Evolutionary conservation across 306 rosid species (phyloP), one percentile per base, ranked within the genome.

Genomic region (Senna siamea): DNA sequence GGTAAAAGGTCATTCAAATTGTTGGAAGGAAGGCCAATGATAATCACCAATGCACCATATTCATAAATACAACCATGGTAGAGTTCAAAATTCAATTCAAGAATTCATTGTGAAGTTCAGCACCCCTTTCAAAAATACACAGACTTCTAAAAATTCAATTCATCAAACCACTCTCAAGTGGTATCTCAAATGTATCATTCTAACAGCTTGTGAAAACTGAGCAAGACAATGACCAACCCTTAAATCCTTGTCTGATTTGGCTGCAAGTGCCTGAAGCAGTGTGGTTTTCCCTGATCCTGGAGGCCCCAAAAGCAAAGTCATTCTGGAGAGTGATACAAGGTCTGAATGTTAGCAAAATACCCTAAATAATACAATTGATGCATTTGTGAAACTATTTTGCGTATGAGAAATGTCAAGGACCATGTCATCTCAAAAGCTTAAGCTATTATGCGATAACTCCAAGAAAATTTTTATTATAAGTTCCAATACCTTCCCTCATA

Each of bases 221-320:
- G 20, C 1, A 77, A 46, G 48, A 66, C 11, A n/a, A 43, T 22
- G 56, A 52, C 67, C 41, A 70, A 83, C 90, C 87, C 88, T 83
- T 73, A 86, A 80, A 76, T 83, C 88, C 62, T 55, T 81, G 65
- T 81, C 82, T 28, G 69, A 65, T 60, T 86, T 86, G 37, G 73
- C 82, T 13, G 88, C 86, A 76, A 86, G 90, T 69, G 90, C 86
- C 58, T 78, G 46, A 66, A 86, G 74, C 38, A 86, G 13, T 44
- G 90, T 86, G 22, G 90, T 83, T 86, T 86, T 86, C 37, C 90
- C 90, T 38, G 90, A 72, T 76, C 86, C 78, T 2, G 88, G 90
- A 59, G 90, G 90, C 44, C 90, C 90, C 75, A 86, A 69, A 58
- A 86, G 90, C 62, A 86, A 69, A 23, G 90, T 76, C 79, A 83